Conservation (phyloP, 495 filamentous ascomycete species). For the Penicillium silybi region DNA sequence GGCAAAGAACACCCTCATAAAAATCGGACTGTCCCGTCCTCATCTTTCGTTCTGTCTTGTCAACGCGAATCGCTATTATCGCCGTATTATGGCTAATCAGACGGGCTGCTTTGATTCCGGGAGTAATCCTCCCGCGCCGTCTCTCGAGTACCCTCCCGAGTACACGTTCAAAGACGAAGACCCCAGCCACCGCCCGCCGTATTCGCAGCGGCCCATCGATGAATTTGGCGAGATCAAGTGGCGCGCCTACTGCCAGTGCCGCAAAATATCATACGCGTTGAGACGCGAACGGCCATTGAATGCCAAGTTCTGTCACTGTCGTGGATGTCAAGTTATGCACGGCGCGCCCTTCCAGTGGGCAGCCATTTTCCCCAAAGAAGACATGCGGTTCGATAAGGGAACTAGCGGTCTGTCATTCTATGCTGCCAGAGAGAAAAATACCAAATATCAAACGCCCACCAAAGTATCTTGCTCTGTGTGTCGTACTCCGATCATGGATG, state of each 20-base stretch:
- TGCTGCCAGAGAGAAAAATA: slow-evolving; percentile 57
- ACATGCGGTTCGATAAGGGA: slow-evolving; percentile 72
- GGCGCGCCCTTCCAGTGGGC: slow-evolving; percentile 91
- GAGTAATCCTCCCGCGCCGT: not conserved
- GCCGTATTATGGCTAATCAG: not conserved
- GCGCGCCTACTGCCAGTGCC: slow-evolving; percentile 75
- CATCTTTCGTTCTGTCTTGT: too few species aligned
- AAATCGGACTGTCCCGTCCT: too few species aligned
- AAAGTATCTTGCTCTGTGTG: slow-evolving; percentile 84
- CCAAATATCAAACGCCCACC: slow-evolving; percentile 72
- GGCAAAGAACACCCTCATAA: too few species aligned
- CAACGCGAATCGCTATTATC: too few species aligned
- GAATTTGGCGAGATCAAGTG: slow-evolving; percentile 63
- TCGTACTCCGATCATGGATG: slow-evolving; percentile 84
- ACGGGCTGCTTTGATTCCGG: not conserved
- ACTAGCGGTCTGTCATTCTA: slow-evolving; percentile 75
- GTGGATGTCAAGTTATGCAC: slow-evolving; percentile 77
- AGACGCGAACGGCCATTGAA: slow-evolving; percentile 66
- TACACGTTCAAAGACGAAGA: slow-evolving; percentile 28
- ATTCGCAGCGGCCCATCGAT: slow-evolving; percentile 48
- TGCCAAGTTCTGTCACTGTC: slow-evolving; percentile 84
- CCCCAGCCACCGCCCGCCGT: slow-evolving; percentile 65
- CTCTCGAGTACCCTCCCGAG: slow-evolving; percentile 1
- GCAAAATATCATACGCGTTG: slow-evolving; percentile 66
- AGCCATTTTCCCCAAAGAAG: slow-evolving; percentile 81